Evolutionary conservation across 495 filamentous ascomycete species (phyloP), one percentile per base, ranked within the genome.

Genomic region (Neurospora africana): DNA sequence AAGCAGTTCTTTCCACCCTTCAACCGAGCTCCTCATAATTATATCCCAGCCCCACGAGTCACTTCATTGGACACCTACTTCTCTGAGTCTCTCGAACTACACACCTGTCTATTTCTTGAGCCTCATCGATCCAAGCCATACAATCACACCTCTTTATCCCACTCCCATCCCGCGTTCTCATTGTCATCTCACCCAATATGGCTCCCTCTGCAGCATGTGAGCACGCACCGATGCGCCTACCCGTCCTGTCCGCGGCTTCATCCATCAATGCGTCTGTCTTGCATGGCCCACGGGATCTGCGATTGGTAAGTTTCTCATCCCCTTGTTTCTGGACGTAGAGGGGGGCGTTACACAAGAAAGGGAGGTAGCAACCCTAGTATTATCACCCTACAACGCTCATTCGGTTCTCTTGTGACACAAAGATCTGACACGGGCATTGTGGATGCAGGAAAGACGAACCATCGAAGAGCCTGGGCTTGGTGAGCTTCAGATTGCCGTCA

Each of bases 401-500:
- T 19, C 9, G 9, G 38, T 13, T 30, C 21, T 23, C 23, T 21
- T 70, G 41, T 70, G 33, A n/a, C 70, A 68, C 47, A 35, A 15
- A 68, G 41, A 23, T 36, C 76, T 77, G 61, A 77, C 75, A 53
- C 33, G n/a, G 47, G 10, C 21, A 39, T 35, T 43, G 65, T 35
- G 40, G 21, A 5, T 47, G 36, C 53, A 87, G 86, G 86, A 87
- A 77, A 79, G 78, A 13, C 79, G 84, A 72, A 81, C 11, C 67
- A 84, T 87, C 65, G 80, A 84, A 37, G 81, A 83, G 4, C 86
- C 86, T 11, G 77, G 79, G 10, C 35, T 75, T 71, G 85, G 83
- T 19, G 89, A 94, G 75, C 86, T 94, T 69, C 92, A 94, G 83
- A 85, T 94, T 75, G 85, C 89, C 75, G 84, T 94, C 76, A 87